Conservation (phyloP, 2,329 filamentous ascomycete species). For the Apiospora pterosperma region DNA sequence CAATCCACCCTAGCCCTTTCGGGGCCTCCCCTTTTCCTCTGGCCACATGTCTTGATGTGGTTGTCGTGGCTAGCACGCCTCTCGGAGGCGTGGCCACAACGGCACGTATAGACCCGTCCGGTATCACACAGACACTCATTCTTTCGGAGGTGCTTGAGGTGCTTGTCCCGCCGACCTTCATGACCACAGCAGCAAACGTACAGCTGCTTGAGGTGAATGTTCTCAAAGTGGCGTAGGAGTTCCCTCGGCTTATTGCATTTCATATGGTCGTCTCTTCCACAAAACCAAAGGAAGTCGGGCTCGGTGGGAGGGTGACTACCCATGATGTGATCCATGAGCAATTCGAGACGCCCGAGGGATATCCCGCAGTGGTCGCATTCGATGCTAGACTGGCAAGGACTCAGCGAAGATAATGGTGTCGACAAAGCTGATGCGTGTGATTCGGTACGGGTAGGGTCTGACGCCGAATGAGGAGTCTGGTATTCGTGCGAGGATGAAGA, state of each 20-base stretch:
- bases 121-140: neutral
- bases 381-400: neutral
- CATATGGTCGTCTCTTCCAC: neutral
- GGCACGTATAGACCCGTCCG: neutral
- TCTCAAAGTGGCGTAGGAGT: neutral
- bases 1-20: neutral
- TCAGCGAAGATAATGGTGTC: neutral
- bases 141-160: neutral
- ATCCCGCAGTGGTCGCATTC: neutral
- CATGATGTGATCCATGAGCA: neutral
- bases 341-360: neutral
- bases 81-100: neutral
- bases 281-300: neutral
- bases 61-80: neutral
- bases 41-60: neutral
- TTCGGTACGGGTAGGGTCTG: neutral
- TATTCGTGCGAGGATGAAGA: neutral
- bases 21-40: neutral
- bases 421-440: neutral
- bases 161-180: neutral
- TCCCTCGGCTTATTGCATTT: neutral
- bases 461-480: neutral
- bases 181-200: neutral
- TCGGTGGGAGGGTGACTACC: neutral
- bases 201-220: neutral